Evolutionary conservation across 352 stramenopile species (phyloP), one percentile per base, ranked within the genome.

Genomic region (Elongisporangium anandrum): DNA sequence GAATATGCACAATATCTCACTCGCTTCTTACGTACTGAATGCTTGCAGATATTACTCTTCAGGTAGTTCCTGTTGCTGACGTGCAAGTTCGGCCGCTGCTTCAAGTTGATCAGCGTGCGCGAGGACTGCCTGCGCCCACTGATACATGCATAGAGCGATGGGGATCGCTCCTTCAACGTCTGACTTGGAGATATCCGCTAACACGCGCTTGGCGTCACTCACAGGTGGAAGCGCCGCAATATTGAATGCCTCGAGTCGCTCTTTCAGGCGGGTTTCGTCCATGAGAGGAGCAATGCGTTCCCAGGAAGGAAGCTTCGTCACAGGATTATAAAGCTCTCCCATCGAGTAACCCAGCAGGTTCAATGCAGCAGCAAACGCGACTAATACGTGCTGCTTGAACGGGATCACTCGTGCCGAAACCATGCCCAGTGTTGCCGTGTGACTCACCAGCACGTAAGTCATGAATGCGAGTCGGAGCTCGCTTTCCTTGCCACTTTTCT

Each of bases 281-380:
- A 94, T 57, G 21, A 87, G 58, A 20, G 67, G 68, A 1, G 74
- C 68, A 16, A 94, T 66, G 47, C 83, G 82, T 8, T 90, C 76
- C 84, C 84, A 94, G 39, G 69, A 67, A 12, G 80, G 78, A 38
- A 77, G 38, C 45, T 77, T 73, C 12, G 84, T 90, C 50, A 80
- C 79, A 3, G 78, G 63, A 45, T 89, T 90, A 51, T 72, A 68
- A 4, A 89, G 50, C 26, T 67, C 57, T 0, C 39, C 50, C 41
- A 75, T 74, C 1, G 60, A 17, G 21, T 87, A 68, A 2, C 79
- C 79, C 8, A 94, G 64, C 39, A 94, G 61, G 5, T 69, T 58
- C 0, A 94, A 56, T 0, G 69, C 72, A 8, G 70, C 62, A 5
- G 80, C 78, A 21, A 92, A 88, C 4, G 69, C 77, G 1, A 61